Percentiles rank a stretch among this genome's conserved stretches.
Evolutionary conservation across 1,284 basidiomycete genomes (phyloP).

Genomic region (Microbotryum intermedium): DNA sequence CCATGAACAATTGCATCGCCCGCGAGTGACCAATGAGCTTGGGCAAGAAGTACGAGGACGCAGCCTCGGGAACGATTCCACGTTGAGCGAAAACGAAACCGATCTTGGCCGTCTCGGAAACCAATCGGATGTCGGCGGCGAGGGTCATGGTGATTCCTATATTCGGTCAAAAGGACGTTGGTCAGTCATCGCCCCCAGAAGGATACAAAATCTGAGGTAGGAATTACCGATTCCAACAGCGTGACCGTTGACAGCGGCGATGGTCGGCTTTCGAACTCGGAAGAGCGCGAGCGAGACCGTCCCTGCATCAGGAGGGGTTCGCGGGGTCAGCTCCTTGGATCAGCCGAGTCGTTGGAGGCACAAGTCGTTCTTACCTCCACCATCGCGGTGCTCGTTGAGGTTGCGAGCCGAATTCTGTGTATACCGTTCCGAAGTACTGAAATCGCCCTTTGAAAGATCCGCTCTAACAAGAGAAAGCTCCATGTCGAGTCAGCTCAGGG

Average conservation of each 20-base stretch:
- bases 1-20: conserved; percentile 15
- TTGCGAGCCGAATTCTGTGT: neutral
- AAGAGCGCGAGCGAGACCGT: neutral
- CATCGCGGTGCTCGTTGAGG: neutral
- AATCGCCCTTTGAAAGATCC: conserved; percentile 4
- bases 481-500: neutral
- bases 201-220: neutral
- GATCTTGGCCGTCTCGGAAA: conserved; percentile 8
- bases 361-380: too few species aligned
- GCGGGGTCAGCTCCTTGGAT: neutral
- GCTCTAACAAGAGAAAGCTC: neutral
- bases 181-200: neutral
- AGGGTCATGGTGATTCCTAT: conserved; percentile 15
- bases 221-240: conserved; percentile 11
- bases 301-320: conserved; percentile 1
- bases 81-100: conserved; percentile 15
- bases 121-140: conserved; percentile 6
- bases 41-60: conserved; percentile 8
- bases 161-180: neutral
- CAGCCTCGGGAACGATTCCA: conserved; percentile 13
- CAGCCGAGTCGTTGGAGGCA: neutral
- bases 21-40: conserved; percentile 10
- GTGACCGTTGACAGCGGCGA: conserved; percentile 14
- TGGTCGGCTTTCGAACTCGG: conserved; percentile 5
- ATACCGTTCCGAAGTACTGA: neutral